Evolutionary conservation across 2,329 filamentous ascomycete genomes (phyloP).

Genomic region (Simplicillium aogashimaense): DNA sequence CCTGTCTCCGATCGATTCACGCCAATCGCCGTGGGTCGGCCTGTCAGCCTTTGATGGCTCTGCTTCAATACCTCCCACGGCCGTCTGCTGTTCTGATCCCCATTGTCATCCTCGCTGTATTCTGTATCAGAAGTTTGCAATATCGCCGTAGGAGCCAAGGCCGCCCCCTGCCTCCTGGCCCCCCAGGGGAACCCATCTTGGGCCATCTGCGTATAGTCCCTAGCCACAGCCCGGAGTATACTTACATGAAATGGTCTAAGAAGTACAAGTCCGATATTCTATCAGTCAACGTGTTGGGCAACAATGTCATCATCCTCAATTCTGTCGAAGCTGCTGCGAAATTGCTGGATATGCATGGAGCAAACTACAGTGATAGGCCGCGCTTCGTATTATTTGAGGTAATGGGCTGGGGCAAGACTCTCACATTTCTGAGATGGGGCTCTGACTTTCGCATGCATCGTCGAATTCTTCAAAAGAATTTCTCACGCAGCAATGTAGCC

Average conservation of each 20-base stretch:
- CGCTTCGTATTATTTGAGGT: constrained; percentile 31
- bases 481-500: constrained; percentile 26
- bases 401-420: constrained; percentile 35
- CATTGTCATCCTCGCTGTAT: too few species aligned
- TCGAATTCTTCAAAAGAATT: constrained; percentile 30
- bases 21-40: neutral
- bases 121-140: too few species aligned
- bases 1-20: too few species aligned
- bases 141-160: neutral
- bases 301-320: constrained; percentile 31
- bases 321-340: constrained; percentile 29
- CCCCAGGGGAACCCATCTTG: constrained; percentile 25
- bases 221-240: constrained; percentile 17
- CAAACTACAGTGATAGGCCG: constrained; percentile 33
- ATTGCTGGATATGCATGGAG: constrained; percentile 32
- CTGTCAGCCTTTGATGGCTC: constrained; percentile 1
- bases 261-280: constrained; percentile 39
- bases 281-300: constrained; percentile 22
- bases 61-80: neutral
- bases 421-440: constrained; percentile 33
- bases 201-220: constrained; percentile 34
- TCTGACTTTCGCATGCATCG: constrained; percentile 32
- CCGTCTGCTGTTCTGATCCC: too few species aligned
- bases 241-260: constrained; percentile 18
- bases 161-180: constrained; percentile 19